phyloP scores from a whole-genome alignment of 2,329 filamentous ascomycete species.

The Colletotrichum sansevieriae region DNA sequence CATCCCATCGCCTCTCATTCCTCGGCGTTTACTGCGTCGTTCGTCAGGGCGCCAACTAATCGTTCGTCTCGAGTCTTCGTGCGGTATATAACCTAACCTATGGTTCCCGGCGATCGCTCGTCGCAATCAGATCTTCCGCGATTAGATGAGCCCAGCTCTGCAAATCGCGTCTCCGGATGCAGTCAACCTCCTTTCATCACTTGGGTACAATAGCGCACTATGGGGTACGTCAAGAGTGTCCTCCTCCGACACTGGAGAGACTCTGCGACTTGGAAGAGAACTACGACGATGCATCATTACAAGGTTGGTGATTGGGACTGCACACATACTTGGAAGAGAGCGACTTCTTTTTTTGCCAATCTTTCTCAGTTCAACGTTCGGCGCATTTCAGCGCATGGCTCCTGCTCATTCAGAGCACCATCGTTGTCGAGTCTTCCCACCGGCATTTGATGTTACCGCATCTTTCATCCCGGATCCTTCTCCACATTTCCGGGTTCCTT shows the following conservation, averaged over 20 bases:
- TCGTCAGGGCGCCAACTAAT: background rate
- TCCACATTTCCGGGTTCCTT: constrained; percentile 38
- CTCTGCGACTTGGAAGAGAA: too few relatives aligned
- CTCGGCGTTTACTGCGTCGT: background rate
- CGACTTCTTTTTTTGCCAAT: background rate
- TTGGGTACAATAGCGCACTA: too few relatives aligned
- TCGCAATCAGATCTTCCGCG: background rate
- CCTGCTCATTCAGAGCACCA: background rate
- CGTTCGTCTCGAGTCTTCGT: background rate
- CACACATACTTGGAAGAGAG: background rate
- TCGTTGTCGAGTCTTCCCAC: constrained; percentile 24
- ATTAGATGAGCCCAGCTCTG: too few relatives aligned
- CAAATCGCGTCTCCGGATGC: background rate
- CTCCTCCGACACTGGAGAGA: too few relatives aligned
- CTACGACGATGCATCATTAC: too few relatives aligned
- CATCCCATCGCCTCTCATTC: constrained; percentile 17
- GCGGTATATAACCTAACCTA: background rate
- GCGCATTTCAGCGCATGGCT: constrained; percentile 26
- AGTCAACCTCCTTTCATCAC: background rate
- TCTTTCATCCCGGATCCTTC: constrained; percentile 28
- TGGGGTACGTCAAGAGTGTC: too few relatives aligned
- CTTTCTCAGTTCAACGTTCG: constrained; percentile 18
- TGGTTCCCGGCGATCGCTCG: background rate
- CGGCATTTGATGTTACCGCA: constrained; percentile 30
- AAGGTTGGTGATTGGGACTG: too few relatives aligned